phyloP scores from a whole-genome alignment of 169 alveolate species.

The Plasmodium ovale region DNA sequence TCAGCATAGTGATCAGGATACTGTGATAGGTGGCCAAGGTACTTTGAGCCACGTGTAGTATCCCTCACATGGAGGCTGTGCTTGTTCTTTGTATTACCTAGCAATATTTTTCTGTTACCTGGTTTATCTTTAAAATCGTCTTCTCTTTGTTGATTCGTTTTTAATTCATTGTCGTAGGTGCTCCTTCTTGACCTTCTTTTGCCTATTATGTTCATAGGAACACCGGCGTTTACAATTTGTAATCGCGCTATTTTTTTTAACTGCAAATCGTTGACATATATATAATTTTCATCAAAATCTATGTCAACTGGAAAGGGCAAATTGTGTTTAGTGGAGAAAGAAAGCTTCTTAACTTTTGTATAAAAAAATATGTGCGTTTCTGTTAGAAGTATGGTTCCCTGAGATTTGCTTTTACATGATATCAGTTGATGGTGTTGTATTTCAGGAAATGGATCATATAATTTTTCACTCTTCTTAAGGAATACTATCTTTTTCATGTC shows the following conservation, averaged over 20 bases:
- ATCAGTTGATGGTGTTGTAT: constrained; percentile 36
- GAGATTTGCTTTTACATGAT: constrained; percentile 53
- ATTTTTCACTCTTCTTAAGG: constrained; percentile 3
- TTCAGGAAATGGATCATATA: constrained; percentile 24
- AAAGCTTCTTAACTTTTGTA: constrained; percentile 7
- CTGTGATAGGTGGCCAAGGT: too few relatives aligned
- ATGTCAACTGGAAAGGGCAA: constrained; percentile 61
- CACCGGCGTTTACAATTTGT: constrained; percentile 24
- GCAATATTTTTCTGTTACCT: background rate
- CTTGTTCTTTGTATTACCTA: background rate
- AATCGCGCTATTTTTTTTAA: constrained; percentile 60
- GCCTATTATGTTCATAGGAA: background rate
- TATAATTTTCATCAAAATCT: constrained; percentile 58
- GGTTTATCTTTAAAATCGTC: background rate
- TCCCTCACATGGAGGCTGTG: background rate
- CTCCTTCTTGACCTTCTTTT: constrained; percentile 16
- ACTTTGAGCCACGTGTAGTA: background rate
- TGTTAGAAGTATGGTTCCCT: constrained; percentile 59
- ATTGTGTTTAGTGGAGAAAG: constrained; percentile 68
- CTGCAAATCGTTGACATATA: constrained; percentile 50
- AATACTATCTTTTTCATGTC: constrained; percentile 18
- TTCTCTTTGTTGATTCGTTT: background rate
- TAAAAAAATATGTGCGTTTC: constrained; percentile 47
- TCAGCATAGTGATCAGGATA: background rate
- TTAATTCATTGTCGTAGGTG: constrained; percentile 17